A percentile compares a stretch with the other conserved stretches of the same genome.
Conservation (phyloP, 2,329 filamentous ascomycete species). For the Chaetomium sp. region DNA sequence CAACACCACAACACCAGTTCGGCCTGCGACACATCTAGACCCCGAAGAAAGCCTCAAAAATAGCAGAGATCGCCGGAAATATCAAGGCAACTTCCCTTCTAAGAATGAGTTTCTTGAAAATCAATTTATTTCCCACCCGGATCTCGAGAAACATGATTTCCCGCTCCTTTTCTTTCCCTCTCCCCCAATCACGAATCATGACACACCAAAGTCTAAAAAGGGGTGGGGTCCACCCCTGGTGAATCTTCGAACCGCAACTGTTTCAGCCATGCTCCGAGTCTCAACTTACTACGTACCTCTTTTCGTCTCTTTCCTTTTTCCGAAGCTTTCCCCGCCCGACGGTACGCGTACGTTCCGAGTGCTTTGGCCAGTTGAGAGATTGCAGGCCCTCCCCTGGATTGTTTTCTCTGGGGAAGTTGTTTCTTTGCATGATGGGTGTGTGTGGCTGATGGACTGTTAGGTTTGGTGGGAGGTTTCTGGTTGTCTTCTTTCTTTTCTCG, state of each 20-base stretch:
- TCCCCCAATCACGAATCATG: not conserved
- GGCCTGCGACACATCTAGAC: not conserved
- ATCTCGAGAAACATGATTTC: not conserved
- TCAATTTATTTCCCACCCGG: not conserved
- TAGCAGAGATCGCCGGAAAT: not conserved
- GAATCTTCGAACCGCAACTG: conserved; percentile 7
- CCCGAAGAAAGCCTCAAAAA: not conserved
- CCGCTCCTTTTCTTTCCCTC: not conserved
- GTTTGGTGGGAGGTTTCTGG: not conserved
- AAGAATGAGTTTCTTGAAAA: not conserved
- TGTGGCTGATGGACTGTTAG: no score
- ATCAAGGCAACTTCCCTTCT: not conserved
- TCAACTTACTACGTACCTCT: not conserved
- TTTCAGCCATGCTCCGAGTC: conserved; percentile 6
- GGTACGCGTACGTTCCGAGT: not conserved
- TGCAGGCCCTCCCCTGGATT: conserved; percentile 2
- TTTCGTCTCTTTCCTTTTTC: not conserved
- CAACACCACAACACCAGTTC: not conserved
- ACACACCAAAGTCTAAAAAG: not conserved
- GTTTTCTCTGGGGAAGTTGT: conserved; percentile 1
- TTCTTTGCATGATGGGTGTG: not conserved
- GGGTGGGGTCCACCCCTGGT: not conserved
- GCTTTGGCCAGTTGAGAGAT: not conserved
- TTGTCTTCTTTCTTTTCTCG: not conserved
- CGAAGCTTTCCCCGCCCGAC: not conserved